phyloP scores from a whole-genome alignment of 495 filamentous ascomycete species.

The Opeltia flavorubescens region DNA sequence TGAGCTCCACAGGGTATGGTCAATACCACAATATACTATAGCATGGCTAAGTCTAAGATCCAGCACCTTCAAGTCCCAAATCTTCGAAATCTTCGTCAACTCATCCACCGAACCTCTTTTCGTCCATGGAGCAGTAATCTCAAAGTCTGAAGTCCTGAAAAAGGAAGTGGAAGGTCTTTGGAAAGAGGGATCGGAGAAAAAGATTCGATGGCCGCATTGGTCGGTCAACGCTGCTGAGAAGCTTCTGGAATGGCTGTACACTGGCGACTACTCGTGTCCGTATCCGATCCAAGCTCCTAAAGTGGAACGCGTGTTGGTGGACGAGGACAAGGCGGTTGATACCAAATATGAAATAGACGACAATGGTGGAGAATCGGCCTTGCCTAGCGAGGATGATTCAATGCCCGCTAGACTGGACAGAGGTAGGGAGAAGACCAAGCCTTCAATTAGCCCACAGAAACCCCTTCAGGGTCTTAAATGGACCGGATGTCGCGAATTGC shows the following conservation, averaged over 20 bases:
- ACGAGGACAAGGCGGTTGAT: background rate
- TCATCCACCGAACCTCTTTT: background rate
- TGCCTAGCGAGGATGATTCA: no score
- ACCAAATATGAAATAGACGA: background rate
- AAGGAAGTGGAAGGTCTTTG: background rate
- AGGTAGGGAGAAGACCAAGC: no score
- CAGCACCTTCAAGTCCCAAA: constrained; percentile 1
- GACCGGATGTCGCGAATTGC: background rate
- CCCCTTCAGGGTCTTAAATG: background rate
- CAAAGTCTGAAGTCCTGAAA: constrained; percentile 1
- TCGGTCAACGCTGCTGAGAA: background rate
- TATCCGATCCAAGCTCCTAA: background rate
- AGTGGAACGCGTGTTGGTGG: background rate
- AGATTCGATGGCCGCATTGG: constrained; percentile 1
- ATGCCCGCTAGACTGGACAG: no score
- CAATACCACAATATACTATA: no score
- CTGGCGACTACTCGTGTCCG: background rate
- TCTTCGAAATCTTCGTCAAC: constrained; percentile 4
- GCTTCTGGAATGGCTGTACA: constrained; percentile 5
- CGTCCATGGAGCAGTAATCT: constrained; percentile 1
- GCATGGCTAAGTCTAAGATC: no score
- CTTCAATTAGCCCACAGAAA: background rate
- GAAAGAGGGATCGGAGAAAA: background rate
- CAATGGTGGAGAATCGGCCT: no score
- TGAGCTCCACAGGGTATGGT: no score